These are phyloP conservation scores for Mallotus repandus DNA, from an alignment of 441 rosid species.

Conservation along the genomic window DNA sequence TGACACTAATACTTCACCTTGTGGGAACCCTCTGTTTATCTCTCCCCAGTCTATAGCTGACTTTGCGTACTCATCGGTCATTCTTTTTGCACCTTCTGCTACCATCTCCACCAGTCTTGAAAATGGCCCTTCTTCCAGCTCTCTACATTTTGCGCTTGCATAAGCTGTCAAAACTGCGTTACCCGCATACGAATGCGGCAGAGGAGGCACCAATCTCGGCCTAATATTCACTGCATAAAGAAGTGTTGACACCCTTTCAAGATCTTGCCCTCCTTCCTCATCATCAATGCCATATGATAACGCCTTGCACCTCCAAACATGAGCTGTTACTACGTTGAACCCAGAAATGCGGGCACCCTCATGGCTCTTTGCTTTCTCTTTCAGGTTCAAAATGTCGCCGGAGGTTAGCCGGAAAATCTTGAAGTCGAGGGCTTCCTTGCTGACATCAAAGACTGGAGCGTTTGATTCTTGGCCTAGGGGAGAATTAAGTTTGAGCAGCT, in stretches of 20 bases:
- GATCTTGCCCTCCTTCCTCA: conserved; percentile 5
- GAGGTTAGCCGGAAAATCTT: conserved; percentile 55
- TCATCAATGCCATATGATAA: conserved; percentile 34
- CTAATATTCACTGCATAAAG: conserved; percentile 76
- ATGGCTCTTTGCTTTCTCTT: conserved; percentile 46
- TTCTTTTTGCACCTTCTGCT: conserved; percentile 48
- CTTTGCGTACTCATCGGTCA: conserved; percentile 58
- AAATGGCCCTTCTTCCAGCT: conserved; percentile 44
- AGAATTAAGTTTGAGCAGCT: conserved; percentile 46
- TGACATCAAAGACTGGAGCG: conserved; percentile 43
- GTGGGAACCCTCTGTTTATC: conserved; percentile 57
- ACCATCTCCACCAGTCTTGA: conserved; percentile 56
- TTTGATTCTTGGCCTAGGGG: conserved; percentile 26
- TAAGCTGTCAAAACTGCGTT: conserved; percentile 73
- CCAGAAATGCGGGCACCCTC: conserved; percentile 35
- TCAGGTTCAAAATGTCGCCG: conserved; percentile 40
- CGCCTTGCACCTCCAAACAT: conserved; percentile 79
- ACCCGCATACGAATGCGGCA: conserved; percentile 50
- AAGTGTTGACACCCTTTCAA: conserved; percentile 50
- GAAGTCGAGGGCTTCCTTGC: conserved; percentile 53
- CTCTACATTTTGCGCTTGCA: conserved; percentile 49
- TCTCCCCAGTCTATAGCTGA: conserved; percentile 81
- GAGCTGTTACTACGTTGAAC: conserved; percentile 64
- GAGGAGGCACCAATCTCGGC: conserved; percentile 54
- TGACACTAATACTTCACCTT: conserved; percentile 68